Percentiles rank a stretch among this genome's conserved stretches.
Evolutionary conservation across 805 yeast species (phyloP).

Genomic region (Zygosaccharomyces kombuchaensis): DNA sequence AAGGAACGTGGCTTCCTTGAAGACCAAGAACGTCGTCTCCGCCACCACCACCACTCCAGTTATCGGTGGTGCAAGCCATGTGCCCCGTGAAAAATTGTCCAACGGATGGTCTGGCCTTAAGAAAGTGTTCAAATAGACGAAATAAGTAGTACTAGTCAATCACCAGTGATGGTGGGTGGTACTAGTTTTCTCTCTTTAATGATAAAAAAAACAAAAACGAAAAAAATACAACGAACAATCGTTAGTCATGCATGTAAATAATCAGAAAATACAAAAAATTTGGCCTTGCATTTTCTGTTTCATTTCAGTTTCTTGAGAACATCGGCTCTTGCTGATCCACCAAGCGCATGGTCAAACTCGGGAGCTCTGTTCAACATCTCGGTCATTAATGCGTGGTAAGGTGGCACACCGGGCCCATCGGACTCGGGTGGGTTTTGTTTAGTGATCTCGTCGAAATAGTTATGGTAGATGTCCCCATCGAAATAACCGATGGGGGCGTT

Average conservation of each 20-base stretch:
- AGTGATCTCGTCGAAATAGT: constrained; percentile 62
- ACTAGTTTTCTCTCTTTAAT: neutral
- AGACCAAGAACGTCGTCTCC: constrained; percentile 23
- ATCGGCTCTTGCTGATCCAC: constrained; percentile 31
- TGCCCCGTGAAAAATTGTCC: constrained; percentile 11
- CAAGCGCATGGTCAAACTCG: constrained; percentile 37
- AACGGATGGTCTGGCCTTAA: constrained; percentile 29
- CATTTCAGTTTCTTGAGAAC: constrained; percentile 32
- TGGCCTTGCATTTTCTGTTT: no score
- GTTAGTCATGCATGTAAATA: neutral
- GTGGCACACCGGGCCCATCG: constrained; percentile 50
- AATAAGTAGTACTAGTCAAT: neutral
- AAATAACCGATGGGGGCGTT: constrained; percentile 78
- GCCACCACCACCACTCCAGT: neutral
- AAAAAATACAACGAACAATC: neutral
- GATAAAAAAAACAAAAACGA: neutral
- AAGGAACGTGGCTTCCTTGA: constrained; percentile 38
- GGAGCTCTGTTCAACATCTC: constrained; percentile 39
- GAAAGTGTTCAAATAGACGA: constrained; percentile 18
- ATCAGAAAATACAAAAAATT: neutral
- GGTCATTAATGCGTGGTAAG: constrained; percentile 34
- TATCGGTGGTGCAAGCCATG: constrained; percentile 4
- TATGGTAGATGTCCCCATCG: constrained; percentile 79
- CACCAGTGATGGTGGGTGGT: neutral
- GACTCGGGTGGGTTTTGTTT: constrained; percentile 49